A percentile compares a stretch with the other conserved stretches of the same genome.
Evolutionary conservation across 768 basidiomycete genomes (phyloP).

Genomic region (Russula sp.): DNA sequence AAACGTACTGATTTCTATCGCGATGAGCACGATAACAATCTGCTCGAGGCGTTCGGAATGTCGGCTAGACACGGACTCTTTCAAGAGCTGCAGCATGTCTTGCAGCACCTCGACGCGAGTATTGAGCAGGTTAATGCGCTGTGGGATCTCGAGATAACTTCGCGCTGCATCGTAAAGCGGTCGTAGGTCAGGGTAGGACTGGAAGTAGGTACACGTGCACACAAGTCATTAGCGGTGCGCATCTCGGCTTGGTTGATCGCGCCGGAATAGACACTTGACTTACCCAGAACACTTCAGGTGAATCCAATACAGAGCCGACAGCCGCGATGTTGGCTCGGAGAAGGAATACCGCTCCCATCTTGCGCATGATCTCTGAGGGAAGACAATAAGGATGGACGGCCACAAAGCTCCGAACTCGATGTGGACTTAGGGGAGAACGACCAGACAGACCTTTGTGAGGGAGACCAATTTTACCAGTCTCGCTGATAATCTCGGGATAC

Average conservation of each 20-base stretch:
- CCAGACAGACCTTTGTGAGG: slow-evolving; percentile 59
- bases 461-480: slow-evolving; percentile 92
- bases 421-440: background rate
- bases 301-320: slow-evolving; percentile 94
- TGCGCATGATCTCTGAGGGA: slow-evolving; percentile 83
- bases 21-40: slow-evolving; percentile 88
- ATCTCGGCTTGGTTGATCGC: slow-evolving; percentile 21
- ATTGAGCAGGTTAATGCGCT: slow-evolving; percentile 87
- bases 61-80: slow-evolving; percentile 87
- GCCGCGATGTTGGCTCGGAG: slow-evolving; percentile 91
- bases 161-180: slow-evolving; percentile 91
- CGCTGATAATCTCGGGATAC: slow-evolving; percentile 86
- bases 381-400: background rate
- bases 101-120: slow-evolving; percentile 93
- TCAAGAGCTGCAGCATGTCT: slow-evolving; percentile 92
- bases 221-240: background rate
- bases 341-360: slow-evolving; percentile 92
- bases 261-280: slow-evolving; percentile 23
- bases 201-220: background rate
- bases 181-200: slow-evolving; percentile 93
- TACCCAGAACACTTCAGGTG: slow-evolving; percentile 95
- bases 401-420: background rate
- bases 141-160: slow-evolving; percentile 91
- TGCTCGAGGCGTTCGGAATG: slow-evolving; percentile 90
- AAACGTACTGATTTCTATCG: slow-evolving; percentile 69